These are phyloP conservation scores for Saccharomycopsis synnaedendra DNA, from an alignment of 805 yeast genomes.

Conservation along the genomic window DNA sequence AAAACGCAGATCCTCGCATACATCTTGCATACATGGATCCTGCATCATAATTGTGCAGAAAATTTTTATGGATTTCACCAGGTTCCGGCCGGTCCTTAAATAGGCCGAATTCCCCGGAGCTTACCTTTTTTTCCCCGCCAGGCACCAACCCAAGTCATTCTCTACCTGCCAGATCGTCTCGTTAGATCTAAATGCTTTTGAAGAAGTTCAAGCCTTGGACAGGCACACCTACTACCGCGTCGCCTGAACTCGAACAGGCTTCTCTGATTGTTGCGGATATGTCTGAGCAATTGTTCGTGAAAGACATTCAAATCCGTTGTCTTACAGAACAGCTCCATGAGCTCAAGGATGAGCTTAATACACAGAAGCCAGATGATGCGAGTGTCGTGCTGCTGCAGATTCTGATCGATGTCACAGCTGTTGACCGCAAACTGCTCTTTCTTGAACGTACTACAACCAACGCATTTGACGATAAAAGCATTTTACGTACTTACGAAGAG, in stretches of 20 bases:
- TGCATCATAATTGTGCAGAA: too few relatives aligned
- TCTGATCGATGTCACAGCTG: background rate
- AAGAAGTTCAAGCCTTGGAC: background rate
- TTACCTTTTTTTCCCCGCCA: too few relatives aligned
- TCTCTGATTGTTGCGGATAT: conserved; percentile 1
- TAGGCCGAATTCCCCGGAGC: too few relatives aligned
- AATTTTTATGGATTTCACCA: too few relatives aligned
- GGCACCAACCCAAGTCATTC: too few relatives aligned
- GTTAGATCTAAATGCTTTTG: background rate
- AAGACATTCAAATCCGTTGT: background rate
- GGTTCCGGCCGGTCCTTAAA: too few relatives aligned
- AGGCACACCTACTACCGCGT: background rate
- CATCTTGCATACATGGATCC: too few relatives aligned
- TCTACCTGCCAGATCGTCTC: too few relatives aligned
- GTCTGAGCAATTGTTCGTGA: background rate
- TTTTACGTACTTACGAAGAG: conserved; percentile 10
- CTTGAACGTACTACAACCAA: background rate
- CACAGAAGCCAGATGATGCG: background rate
- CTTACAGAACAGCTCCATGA: background rate
- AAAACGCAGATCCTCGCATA: too few relatives aligned
- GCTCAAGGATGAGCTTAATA: background rate
- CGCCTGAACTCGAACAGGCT: background rate
- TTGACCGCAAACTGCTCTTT: background rate
- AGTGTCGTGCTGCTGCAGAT: background rate
- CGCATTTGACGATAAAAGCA: background rate